phyloP scores from a whole-genome alignment of 2,329 filamentous ascomycete genomes.

The Phoma herbarum region DNA sequence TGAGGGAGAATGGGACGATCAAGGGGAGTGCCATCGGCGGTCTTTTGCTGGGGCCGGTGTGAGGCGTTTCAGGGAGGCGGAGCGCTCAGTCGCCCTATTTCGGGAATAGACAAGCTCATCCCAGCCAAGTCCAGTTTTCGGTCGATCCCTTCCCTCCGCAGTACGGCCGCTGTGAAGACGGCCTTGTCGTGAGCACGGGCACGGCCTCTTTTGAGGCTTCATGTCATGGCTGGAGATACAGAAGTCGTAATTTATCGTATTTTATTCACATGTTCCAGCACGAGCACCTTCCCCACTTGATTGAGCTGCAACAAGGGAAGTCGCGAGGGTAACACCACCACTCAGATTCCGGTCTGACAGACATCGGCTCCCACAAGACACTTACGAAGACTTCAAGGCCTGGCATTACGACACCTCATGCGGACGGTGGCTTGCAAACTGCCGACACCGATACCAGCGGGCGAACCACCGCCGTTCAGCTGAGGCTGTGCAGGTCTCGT shows the following conservation, averaged over 20 bases:
- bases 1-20: conserved; percentile 14
- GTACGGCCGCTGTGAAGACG: conserved; percentile 11
- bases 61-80: conserved; percentile 39
- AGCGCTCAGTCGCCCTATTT: conserved; percentile 23
- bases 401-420: conserved; percentile 31
- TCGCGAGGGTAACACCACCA: background rate
- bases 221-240: conserved; percentile 5
- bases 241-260: conserved; percentile 14
- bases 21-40: conserved; percentile 20
- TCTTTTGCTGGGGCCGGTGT: conserved; percentile 39
- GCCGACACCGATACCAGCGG: conserved; percentile 25
- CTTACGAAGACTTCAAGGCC: conserved; percentile 14
- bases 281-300: background rate
- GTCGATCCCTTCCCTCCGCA: conserved; percentile 16
- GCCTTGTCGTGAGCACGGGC: conserved; percentile 3
- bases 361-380: conserved; percentile 6
- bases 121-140: conserved; percentile 17
- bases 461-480: conserved; percentile 23
- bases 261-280: conserved; percentile 2
- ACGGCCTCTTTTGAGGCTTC: conserved; percentile 1
- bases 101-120: conserved; percentile 26
- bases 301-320: background rate
- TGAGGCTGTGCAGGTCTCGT: conserved; percentile 17
- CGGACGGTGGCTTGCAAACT: conserved; percentile 16
- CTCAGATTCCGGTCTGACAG: conserved; percentile 1